Evolutionary conservation across 2,329 filamentous ascomycete species (phyloP), one percentile per base, ranked within the genome.

Genomic region (Aspergillus felis): DNA sequence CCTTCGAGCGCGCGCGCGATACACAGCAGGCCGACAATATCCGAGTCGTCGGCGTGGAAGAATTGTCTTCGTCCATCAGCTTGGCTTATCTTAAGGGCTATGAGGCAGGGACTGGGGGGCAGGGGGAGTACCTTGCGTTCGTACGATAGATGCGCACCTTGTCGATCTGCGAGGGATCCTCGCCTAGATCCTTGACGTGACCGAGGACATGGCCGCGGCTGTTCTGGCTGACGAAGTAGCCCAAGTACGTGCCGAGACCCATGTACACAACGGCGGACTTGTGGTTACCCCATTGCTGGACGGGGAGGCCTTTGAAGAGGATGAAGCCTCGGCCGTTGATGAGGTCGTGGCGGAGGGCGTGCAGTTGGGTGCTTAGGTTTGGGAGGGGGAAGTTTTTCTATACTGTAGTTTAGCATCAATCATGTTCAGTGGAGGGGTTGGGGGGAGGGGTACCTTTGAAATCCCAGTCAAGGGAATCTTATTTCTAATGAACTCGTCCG

Each of bases 211-310:
- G 91, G 48, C 91, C 91, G 20, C 86, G 84, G 20, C 87, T 87
- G 77, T 96, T 96, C 70, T 96, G 92, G 25, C 86, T 90, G 44
- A 96, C 85, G 62, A 94, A 93, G 78, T 95, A 94, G 57, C 92
- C 91, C 9, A 96, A 82, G 73, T 96, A 88, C 4, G 89, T 90
- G 44, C 90, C 88, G 2, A 96, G 81, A 3, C 92, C 92, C 87
- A 96, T 92, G 77, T 95, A 96, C n/a, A 88, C 91, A 10, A 91
- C 86, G 7, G 91, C 91, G 10, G 86, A 90, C 77, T 96, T 96
- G 71, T 86, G 83, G 53, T 85, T 84, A 0, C 87, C 86, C 92
- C 92, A 96, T 74, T 83, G 71, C 47, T 82, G 68, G 1, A 92
- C 89, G 1, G 91, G 91, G 71, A 96, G 87, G 53, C 88, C 86